These are phyloP conservation scores for Porphyridium purpureum DNA, from an alignment of 23 red algal species.

Conservation along the genomic window DNA sequence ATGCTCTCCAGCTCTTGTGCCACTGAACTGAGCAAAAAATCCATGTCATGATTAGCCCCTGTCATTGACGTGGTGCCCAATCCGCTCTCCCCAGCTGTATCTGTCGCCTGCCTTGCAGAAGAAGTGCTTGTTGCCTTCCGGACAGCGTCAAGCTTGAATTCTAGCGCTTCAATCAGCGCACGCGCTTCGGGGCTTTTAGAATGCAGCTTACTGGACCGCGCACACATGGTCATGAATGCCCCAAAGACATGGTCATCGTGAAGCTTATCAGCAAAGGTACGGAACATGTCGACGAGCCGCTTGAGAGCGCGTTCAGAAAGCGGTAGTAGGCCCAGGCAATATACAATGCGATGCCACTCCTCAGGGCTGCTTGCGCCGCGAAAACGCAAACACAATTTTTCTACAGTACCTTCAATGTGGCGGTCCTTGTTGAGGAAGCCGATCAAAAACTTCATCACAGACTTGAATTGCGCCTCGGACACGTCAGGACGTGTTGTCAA, in stretches of 20 bases:
- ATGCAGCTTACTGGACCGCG: too few species aligned
- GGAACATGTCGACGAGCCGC: background rate
- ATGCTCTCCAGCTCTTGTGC: too few species aligned
- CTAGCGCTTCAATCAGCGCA: too few species aligned
- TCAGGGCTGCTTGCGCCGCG: background rate
- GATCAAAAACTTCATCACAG: conserved; percentile 57
- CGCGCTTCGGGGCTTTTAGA: too few species aligned
- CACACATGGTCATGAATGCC: too few species aligned
- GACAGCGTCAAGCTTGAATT: too few species aligned
- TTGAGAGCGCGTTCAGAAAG: background rate
- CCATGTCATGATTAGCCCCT: too few species aligned
- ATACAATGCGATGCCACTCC: background rate
- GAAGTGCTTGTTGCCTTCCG: too few species aligned
- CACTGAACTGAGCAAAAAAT: too few species aligned
- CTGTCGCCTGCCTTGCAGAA: too few species aligned
- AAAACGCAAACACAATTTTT: conserved; percentile 78
- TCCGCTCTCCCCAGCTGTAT: too few species aligned
- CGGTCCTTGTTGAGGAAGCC: conserved; percentile 52
- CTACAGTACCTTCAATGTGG: conserved; percentile 53
- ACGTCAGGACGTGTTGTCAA: conserved; percentile 30
- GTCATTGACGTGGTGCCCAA: too few species aligned
- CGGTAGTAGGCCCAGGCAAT: background rate
- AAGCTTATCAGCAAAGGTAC: background rate
- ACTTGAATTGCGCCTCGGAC: conserved; percentile 21
- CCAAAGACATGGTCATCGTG: background rate